phyloP scores from a whole-genome alignment of 805 yeast genomes.

The Schwanniomyces yamadae region DNA sequence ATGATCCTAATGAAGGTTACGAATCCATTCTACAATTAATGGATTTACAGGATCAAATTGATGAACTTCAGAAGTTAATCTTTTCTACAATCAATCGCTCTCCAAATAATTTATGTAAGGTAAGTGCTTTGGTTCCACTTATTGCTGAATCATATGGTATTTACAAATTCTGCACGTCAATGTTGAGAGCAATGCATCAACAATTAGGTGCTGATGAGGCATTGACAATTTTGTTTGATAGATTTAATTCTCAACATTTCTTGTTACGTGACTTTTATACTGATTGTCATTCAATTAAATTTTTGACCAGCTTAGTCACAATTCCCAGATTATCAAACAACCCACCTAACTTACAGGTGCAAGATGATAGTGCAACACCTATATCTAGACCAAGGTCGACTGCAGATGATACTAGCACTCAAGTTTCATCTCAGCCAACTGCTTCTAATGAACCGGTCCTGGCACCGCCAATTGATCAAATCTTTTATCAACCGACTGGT shows the following conservation, averaged over 20 bases:
- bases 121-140: slow-evolving; percentile 84
- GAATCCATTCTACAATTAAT: slow-evolving; percentile 83
- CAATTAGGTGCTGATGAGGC: slow-evolving; percentile 75
- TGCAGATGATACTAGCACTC: slow-evolving; percentile 20
- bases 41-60: slow-evolving; percentile 81
- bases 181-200: slow-evolving; percentile 84
- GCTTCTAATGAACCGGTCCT: slow-evolving; percentile 29
- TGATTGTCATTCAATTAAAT: slow-evolving; percentile 83
- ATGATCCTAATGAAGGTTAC: slow-evolving; percentile 94
- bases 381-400: slow-evolving; percentile 32
- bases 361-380: slow-evolving; percentile 41
- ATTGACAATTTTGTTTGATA: slow-evolving; percentile 65
- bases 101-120: slow-evolving; percentile 68
- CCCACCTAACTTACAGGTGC: slow-evolving; percentile 57
- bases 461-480: slow-evolving; percentile 36
- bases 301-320: slow-evolving; percentile 74
- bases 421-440: slow-evolving; percentile 49
- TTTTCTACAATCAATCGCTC: slow-evolving; percentile 69
- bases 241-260: slow-evolving; percentile 72
- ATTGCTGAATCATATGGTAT: slow-evolving; percentile 92
- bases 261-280: slow-evolving; percentile 79
- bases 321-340: slow-evolving; percentile 64
- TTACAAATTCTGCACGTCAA: slow-evolving; percentile 81
- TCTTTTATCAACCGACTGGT: slow-evolving; percentile 55
- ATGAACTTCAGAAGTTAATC: slow-evolving; percentile 71